Base-by-base conservation (phyloP, 2,329 filamentous ascomycete genomes). In the Claviceps sp. region DNA sequence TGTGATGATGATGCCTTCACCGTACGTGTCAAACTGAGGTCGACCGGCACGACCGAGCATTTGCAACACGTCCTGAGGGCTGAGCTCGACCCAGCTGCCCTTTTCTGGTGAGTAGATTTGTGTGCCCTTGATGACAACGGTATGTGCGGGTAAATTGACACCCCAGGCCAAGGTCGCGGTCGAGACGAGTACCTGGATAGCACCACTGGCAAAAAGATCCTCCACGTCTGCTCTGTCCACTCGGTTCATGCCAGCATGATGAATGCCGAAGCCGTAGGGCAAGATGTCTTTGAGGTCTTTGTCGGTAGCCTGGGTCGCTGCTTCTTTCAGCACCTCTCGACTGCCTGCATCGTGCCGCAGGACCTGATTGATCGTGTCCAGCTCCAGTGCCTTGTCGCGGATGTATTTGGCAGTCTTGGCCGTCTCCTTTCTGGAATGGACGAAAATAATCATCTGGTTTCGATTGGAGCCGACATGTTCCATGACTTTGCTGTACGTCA, bases 111-210 rank as follows among this genome's bases (percentile, higher is more conserved):
- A 97, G 70, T 98, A 98, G 20, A 98, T 85, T 63, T 95, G 89
- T 1, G 93, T 98, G 52, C 93, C 93, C 70, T 98, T 98, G 74
- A 98, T 98, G 64, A 98, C 91, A 62, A 98, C 93, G 1, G 93
- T 97, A 64, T 98, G 93, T 2, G 93, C 93, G 4, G 93, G 93
- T 63, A 98, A 72, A 68, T 98, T 98, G 64, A 98, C 93, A 81
- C 93, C 93, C 93, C 93, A 98, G 24, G 93, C 93, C 50, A 98
- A 75, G n/a, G 93, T 98, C 41, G 94, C 91, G 41, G 93, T 98
- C 69, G 89, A 97, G 38, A 97, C 91, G 49, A 98, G 81, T 1
- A 98, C 93, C 65, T 96, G 90, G 40, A 98, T 88, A 37, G 86
- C 83, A 55, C 91, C 91, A 64, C 90, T 86, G 45, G 86, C 82